phyloP scores from a whole-genome alignment of 129 eudicot species.

The Tagetes erecta region DNA sequence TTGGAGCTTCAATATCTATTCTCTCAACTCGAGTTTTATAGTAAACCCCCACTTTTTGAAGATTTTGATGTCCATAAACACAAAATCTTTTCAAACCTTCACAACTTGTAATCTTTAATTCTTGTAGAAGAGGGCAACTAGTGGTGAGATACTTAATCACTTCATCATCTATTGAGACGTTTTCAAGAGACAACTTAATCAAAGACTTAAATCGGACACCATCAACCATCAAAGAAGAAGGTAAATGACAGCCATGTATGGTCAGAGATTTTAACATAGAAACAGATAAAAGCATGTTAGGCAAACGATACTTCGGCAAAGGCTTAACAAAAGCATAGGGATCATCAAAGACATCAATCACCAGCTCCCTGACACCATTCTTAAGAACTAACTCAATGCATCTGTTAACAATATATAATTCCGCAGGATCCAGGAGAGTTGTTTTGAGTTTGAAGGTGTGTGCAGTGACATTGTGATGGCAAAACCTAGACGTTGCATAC shows the following conservation, averaged over 20 bases:
- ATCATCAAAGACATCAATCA: neutral
- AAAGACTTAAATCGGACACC: neutral
- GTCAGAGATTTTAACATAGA: neutral
- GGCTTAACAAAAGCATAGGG: too few species aligned
- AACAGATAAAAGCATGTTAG: neutral
- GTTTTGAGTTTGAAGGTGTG: neutral
- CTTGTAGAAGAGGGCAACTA: constrained; percentile 6
- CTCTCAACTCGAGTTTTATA: neutral
- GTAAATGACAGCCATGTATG: neutral
- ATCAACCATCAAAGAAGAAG: neutral
- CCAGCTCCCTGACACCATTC: neutral
- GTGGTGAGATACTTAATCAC: neutral
- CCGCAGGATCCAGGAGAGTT: neutral
- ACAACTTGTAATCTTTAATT: neutral
- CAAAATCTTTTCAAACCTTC: neutral
- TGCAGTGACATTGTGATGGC: constrained; percentile 1
- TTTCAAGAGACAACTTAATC: neutral
- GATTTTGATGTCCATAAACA: constrained; percentile 2
- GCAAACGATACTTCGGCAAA: neutral
- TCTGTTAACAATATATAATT: neutral
- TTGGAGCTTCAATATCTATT: constrained; percentile 13
- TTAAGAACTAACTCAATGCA: constrained; percentile 1
- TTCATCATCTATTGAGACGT: neutral
- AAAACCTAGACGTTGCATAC: neutral
- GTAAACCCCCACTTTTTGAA: neutral